Evolutionary conservation across 169 alveolate genomes (phyloP), one percentile per base, ranked within the genome.

Genomic region (Plasmodium fragile): DNA sequence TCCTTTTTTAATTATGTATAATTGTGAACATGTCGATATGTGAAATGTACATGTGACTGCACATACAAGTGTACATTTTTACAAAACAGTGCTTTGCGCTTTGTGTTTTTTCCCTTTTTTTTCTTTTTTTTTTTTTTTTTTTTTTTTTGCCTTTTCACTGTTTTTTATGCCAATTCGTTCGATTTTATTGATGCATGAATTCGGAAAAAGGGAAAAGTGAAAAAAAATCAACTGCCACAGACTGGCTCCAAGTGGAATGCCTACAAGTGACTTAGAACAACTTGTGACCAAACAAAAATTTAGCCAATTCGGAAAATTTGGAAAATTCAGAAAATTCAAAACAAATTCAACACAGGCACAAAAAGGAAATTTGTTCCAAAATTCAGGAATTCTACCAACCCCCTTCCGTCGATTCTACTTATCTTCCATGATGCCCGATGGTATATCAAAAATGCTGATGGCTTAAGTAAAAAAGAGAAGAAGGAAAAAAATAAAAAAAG

Each of bases 41-140:
- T 65, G 36, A 65, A 65, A 65, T 65, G 36, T 65, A 65, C 75
- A 65, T 65, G 75, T 65, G n/a, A 65, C 75, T 22, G 18, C 75
- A 65, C 36, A 28, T 65, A 65, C 75, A 65, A 22, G 75, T 65
- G 75, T 28, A 65, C 41, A n/a, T 65, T 65, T 65, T 65, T 65
- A 22, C 32, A 65, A 10, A 65, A 28, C 75, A 65, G 75, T 39
- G 30, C 75, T 65, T 65, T 65, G 39, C 36, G 75, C 36, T 22
- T 6, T 65, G 30, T 25, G 6, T 18, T n/a, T 18, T 18, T 18
- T 4, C 16, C 18, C 3, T 59, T 55, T 55, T 4, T 13, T 55
- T 55, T 55, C 5, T 3, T 39, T 59, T 65, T 65, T 65, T 18
- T 65, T 65, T 65, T 25, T 18, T 53, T 53, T 53, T 59, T 65